Percentiles rank a stretch among this genome's conserved stretches.
Conservation (phyloP, 2,329 filamentous ascomycete species). For the Cytospora chrysosperma region DNA sequence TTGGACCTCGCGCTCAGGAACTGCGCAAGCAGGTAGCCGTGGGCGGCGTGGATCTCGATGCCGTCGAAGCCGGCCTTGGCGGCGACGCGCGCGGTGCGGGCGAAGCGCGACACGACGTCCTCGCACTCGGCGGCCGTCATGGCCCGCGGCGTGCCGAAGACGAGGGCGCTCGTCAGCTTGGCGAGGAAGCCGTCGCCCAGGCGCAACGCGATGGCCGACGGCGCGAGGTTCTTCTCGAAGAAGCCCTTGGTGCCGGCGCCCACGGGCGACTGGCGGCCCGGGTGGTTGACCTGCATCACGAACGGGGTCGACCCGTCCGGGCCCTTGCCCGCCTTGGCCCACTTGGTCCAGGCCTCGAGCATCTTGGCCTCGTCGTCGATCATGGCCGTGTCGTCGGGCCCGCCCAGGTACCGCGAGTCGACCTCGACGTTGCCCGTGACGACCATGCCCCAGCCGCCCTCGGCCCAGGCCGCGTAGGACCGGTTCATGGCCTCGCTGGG, state of each 20-base stretch:
- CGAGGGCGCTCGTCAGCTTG: constrained; percentile 32
- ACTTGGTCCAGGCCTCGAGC: constrained; percentile 39
- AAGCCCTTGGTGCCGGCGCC: constrained; percentile 40
- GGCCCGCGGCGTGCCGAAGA: constrained; percentile 55
- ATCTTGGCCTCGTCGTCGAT: constrained; percentile 34
- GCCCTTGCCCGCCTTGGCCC: constrained; percentile 49
- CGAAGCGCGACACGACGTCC: constrained; percentile 51
- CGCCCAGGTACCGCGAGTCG: constrained; percentile 39
- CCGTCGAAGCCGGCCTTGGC: constrained; percentile 47
- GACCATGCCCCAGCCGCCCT: constrained; percentile 53
- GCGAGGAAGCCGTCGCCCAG: constrained; percentile 41
- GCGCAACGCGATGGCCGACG: constrained; percentile 41
- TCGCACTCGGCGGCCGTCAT: constrained; percentile 56
- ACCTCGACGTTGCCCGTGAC: constrained; percentile 51
- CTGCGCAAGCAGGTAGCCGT: constrained; percentile 58
- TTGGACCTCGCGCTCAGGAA: constrained; percentile 54
- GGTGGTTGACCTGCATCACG: constrained; percentile 62
- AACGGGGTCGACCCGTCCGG: constrained; percentile 46
- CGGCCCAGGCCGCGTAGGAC: constrained; percentile 53
- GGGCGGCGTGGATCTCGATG: constrained; percentile 47
- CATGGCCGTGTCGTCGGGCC: constrained; percentile 34
- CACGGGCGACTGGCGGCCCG: constrained; percentile 51
- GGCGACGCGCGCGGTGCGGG: constrained; percentile 48
- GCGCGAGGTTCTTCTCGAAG: constrained; percentile 48
- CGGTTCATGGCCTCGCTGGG: constrained; percentile 42